Evolutionary conservation across 2,329 filamentous ascomycete genomes (phyloP), one percentile per base, ranked within the genome.

Genomic region (Tolypocladium sp.): DNA sequence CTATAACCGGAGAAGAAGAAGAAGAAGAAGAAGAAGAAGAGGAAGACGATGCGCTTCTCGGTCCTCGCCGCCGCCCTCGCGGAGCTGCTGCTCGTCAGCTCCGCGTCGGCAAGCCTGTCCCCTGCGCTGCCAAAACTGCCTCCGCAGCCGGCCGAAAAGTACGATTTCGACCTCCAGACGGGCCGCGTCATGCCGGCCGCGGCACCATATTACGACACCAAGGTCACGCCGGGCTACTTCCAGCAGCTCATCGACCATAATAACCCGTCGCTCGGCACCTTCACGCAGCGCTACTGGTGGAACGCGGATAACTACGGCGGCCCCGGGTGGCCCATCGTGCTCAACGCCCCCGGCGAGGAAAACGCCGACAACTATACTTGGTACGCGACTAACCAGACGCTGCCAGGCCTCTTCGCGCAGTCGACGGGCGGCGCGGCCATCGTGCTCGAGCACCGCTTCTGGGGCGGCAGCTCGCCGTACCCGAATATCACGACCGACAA

Each of bases 391-490:
- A 91, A 91, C 69, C 87, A 87, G 37, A 85, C 92, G 53, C 77
- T 91, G 1, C 79, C 84, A 52, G 81, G 81, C 41, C 79, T 88
- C 63, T 79, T 93, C 25, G 82, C 86, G 3, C 75, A 86, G 64
- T 85, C 85, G 1, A 87, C 86, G 0, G 76, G 85, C 61, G 91
- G 89, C 2, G 76, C 92, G 25, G 88, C 85, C 10, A 86, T 95
- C 9, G 81, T 93, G 55, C 78, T 94, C 3, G 90, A 94, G 74
- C 90, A 94, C 69, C 84, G 91, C 55, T 95, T 92, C 77, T 95
- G 92, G 69, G 91, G 90, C 59, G 78, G 78, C 17, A 91, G 87
- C 67, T 85, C 87, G 57, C 89, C 90, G 0, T 82, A 81, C 0
- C 69, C 77, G 2, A 79, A 90, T 66, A 77, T 92, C 57, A 77